Base-by-base conservation (phyloP, 2,329 filamentous ascomycete species). In the Epicoccum nigrum region DNA sequence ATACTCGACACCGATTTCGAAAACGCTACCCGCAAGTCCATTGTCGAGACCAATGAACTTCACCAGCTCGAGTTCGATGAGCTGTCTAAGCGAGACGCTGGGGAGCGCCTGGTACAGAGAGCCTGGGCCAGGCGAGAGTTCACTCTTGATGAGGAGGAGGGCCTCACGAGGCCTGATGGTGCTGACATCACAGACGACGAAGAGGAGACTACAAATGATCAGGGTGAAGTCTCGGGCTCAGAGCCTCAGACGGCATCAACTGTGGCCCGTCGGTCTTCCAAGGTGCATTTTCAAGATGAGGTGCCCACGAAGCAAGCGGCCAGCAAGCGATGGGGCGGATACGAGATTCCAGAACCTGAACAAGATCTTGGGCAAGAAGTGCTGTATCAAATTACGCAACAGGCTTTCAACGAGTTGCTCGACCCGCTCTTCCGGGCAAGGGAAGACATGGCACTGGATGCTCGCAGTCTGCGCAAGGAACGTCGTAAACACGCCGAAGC, bases 361-460 rank as follows among this genome's bases (percentile, higher is more conserved):
- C 83, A 83, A 52, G 92, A 96, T 69, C 86, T 90, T 5, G 91
- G 90, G 30, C 90, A 88, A 61, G 91, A 97, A 68, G 88, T 97
- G 4, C 77, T 97, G 1, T 97, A 96, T 66, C 90, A 96, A 70
- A 86, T 95, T 25, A 92, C 90, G 0, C 92, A 97, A 71, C 89
- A 96, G 72, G 89, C 91, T 0, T 90, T 96, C 76, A 97, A 97
- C 65, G 92, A 97, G 73, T 79, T 97, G 2, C 83, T 99, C 0
- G 90, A 97, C 66, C 82, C 86, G 1, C 80, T 99, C 0, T 99
- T 99, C 77, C 88, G 88, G 60, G 79, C 82, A 4, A 87, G 88
- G 58, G 93, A 97, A 71, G 86, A 92, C 56, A 71, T 90, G 15
- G 86, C 91, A 75, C 65, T 94, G 52, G 81, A 85, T 46, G 86